Conservation (phyloP, 768 basidiomycete genomes). For the Leccinum fibrillosum region DNA sequence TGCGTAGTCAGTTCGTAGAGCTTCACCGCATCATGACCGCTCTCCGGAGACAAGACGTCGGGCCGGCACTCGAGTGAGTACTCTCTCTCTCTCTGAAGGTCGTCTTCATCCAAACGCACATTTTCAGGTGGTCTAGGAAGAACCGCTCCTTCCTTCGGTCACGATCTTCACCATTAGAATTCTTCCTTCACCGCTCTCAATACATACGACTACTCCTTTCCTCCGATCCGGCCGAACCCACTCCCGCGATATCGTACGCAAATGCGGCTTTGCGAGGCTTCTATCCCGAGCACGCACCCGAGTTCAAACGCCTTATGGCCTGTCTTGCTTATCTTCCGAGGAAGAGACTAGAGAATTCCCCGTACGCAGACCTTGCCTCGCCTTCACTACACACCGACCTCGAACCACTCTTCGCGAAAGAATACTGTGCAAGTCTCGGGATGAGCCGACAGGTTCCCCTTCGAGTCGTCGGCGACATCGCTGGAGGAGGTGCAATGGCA, state of each 20-base stretch:
- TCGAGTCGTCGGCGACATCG: conserved; percentile 87
- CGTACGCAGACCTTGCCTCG: conserved; percentile 72
- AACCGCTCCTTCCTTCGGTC: conserved; percentile 64
- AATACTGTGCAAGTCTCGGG: conserved; percentile 83
- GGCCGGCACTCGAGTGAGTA: conserved; percentile 74
- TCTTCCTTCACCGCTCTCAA: conserved; percentile 86
- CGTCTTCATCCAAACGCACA: background rate
- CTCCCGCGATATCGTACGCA: conserved; percentile 72
- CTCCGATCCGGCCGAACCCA: conserved; percentile 53
- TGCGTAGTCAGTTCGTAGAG: conserved; percentile 58
- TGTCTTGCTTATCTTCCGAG: conserved; percentile 71
- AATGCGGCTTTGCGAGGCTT: conserved; percentile 61
- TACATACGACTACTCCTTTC: conserved; percentile 77
- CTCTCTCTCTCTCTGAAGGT: too few species aligned
- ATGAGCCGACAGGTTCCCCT: conserved; percentile 90
- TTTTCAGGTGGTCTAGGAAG: conserved; percentile 70
- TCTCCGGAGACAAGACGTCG: conserved; percentile 61
- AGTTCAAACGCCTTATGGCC: conserved; percentile 69
- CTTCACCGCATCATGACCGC: conserved; percentile 71
- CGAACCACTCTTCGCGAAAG: conserved; percentile 80
- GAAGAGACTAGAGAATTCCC: conserved; percentile 59
- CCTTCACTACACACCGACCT: conserved; percentile 74
- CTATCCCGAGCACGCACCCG: conserved; percentile 54
- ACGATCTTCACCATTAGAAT: conserved; percentile 81
- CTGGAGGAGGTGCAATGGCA: conserved; percentile 85